Base-by-base conservation (phyloP, 306 rosid species). In the Canavalia ensiformis region DNA sequence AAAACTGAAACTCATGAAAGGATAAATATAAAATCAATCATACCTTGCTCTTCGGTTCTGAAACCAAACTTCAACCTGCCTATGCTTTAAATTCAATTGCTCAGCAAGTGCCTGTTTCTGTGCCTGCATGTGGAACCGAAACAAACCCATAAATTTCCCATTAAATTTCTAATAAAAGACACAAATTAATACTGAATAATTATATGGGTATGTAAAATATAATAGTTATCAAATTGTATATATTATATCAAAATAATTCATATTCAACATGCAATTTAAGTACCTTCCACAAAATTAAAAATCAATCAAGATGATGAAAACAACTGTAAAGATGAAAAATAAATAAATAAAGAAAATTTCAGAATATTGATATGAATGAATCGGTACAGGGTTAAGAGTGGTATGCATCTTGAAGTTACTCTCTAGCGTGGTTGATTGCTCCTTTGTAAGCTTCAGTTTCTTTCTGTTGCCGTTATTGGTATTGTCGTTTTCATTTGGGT, bases 41-140 rank as follows among this genome's bases (percentile, higher is more conserved):
- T 74, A 93, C 97, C 97, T 91, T 83, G 97, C 97, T 85, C 97
- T 87, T 86, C 92, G 77, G 87, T 93, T 93, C 86, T 93, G 97
- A 72, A 93, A 93, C 97, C 97, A 91, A 75, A 93, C 97, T 81
- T 93, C 97, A 7, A 93, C 92, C 64, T 93, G 97, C 60, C 97
- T 89, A 4, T 86, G 89, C 77, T 89, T 90, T 81, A 91, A 85
- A 71, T 91, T 91, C 81, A 90, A 87, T 77, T 88, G 81, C 33
- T 80, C 83, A 77, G 94, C 90, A 83, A 93, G 92, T 63, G 89
- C 83, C 44, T 81, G 90, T 78, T 93, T 91, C 84, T 88, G 94
- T 65, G 76, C 86, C 97, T 93, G 86, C 87, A 83, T 75, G 79
- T 58, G 67, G 60, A 84, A 33, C 75, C 74, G 63, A 57, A 80